Evolutionary conservation across 2,329 filamentous ascomycete species (phyloP), one percentile per base, ranked within the genome.

Genomic region (Alternaria brassicicola): DNA sequence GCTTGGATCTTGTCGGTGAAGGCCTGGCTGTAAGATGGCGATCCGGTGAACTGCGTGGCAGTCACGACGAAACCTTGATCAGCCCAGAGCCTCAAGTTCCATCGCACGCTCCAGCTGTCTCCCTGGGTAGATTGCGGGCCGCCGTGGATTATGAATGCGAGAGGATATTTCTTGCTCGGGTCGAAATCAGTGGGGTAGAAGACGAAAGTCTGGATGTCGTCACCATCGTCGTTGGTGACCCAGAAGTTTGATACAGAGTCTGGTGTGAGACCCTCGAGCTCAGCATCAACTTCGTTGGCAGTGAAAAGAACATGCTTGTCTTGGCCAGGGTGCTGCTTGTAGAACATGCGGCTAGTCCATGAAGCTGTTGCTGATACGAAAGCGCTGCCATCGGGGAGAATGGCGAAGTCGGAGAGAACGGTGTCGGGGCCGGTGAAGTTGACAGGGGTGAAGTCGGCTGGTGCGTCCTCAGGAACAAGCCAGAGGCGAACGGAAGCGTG

Each of bases 21-120:
- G 19, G 84, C 83, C 78, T 94, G 89, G 23, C 92, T 91, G 68
- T 92, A 96, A 2, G 91, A 90, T 3, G 90, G 91, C 63, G 88
- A 90, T 15, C 92, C 92, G 0, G 91, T 95, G 30, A 91, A 91
- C 72, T 96, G 96, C 3, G 91, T 90, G 28, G 87, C 84, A 28
- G 96, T 88, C 8, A 89, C 90, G 4, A 96, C 84, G 70, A 95
- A 96, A 28, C 92, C 92, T 77, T 94, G 91, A 72, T 96, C 92
- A 2, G 92, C 91, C 75, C 92, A 96, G 3, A 93, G 84, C 55
- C 90, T 89, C 6, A 90, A 86, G 73, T 96, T 96, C 92, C 92
- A 96, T 17, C 92, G 83, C 1, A 87, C 91, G 73, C 86, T 90
- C 91, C 92, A 96, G 41, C 83, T 82, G 67, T 95, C 89, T 19